These are phyloP conservation scores for Coffea humblotiana DNA, from an alignment of 305 asterid genomes.

Conservation along the genomic window DNA sequence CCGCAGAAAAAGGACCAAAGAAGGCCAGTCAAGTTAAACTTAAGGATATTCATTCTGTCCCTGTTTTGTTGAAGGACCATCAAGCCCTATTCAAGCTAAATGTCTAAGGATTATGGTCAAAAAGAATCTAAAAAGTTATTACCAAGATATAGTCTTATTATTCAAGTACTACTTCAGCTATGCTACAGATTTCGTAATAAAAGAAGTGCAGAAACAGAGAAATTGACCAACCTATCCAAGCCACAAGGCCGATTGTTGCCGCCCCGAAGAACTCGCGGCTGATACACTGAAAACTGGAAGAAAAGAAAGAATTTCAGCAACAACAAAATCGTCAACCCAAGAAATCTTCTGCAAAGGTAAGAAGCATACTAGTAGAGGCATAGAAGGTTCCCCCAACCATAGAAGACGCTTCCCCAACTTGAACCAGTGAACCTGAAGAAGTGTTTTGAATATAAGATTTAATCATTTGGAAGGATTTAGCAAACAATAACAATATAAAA, in stretches of 20 bases:
- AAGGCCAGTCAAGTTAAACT: neutral
- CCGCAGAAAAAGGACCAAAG: conserved; percentile 10
- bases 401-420: conserved; percentile 68
- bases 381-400: conserved; percentile 95
- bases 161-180: neutral
- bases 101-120: neutral
- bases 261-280: conserved; percentile 76
- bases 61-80: neutral
- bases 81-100: neutral
- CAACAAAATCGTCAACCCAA: neutral
- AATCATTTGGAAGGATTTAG: neutral
- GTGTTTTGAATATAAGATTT: neutral
- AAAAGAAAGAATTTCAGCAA: neutral
- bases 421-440: conserved; percentile 81
- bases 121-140: neutral
- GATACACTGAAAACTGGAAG: conserved; percentile 61
- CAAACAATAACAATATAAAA: neutral
- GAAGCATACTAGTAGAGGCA: conserved; percentile 68
- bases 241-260: conserved; percentile 59
- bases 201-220: conserved; percentile 8
- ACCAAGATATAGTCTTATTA: neutral
- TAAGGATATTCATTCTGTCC: neutral
- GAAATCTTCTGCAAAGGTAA: neutral
- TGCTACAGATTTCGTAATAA: conserved; percentile 1
- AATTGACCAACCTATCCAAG: conserved; percentile 66